Conservation (phyloP, 2,329 filamentous ascomycete species). For the Rhexocercosporidium sp. region DNA sequence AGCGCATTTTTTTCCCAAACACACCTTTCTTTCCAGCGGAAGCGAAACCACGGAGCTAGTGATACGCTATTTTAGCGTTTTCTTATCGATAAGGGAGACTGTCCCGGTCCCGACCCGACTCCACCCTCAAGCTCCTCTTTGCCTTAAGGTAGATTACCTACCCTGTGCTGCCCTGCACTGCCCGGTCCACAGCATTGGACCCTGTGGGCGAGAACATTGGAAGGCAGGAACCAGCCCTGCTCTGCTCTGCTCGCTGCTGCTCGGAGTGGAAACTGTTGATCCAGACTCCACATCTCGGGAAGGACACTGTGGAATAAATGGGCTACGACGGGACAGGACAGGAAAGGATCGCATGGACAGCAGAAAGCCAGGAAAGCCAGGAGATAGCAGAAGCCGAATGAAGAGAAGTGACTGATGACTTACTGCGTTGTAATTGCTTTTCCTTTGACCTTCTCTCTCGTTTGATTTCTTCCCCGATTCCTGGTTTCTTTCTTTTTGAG, state of each 20-base stretch:
- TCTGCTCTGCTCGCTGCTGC: no score
- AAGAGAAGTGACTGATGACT: not conserved
- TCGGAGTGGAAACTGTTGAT: not conserved
- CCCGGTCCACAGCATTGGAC: not conserved
- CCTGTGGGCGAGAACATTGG: no score
- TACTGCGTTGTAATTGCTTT: no score
- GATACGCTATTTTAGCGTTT: not conserved
- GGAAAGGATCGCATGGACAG: not conserved
- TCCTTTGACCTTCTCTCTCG: not conserved
- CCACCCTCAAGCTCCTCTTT: not conserved
- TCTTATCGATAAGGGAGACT: conserved; percentile 1
- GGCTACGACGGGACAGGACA: not conserved
- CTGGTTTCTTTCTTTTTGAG: not conserved
- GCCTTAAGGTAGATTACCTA: no score
- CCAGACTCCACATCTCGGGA: not conserved
- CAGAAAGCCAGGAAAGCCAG: not conserved
- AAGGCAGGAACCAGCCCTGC: no score
- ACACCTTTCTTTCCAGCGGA: no score
- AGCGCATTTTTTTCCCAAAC: no score
- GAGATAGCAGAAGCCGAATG: not conserved
- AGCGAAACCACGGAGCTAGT: not conserved
- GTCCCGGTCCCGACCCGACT: not conserved
- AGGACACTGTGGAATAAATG: no score
- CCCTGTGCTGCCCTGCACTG: no score
- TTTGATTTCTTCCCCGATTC: no score